phyloP scores from a whole-genome alignment of 768 basidiomycete genomes.

The Termitomyces sp. region DNA sequence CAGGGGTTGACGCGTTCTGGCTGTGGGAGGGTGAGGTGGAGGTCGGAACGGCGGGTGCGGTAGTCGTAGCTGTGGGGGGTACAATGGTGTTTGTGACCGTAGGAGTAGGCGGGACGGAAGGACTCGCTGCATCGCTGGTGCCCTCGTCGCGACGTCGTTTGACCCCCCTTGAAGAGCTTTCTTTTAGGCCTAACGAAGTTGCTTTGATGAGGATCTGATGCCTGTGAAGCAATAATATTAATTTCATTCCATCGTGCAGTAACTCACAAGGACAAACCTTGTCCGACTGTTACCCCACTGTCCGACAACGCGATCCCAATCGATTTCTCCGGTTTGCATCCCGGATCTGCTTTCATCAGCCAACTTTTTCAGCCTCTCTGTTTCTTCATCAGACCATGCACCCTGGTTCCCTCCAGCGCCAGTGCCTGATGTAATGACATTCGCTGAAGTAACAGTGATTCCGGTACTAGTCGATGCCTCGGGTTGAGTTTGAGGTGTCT shows the following conservation, averaged over 20 bases:
- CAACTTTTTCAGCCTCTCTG: constrained; percentile 58
- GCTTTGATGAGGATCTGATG: constrained; percentile 84
- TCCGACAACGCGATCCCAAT: constrained; percentile 75
- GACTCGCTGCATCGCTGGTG: constrained; percentile 24
- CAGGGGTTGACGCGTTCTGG: constrained; percentile 38
- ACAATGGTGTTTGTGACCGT: constrained; percentile 19
- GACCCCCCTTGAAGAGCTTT: constrained; percentile 44
- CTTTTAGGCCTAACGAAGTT: constrained; percentile 72
- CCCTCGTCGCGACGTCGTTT: constrained; percentile 47
- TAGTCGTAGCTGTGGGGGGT: constrained; percentile 14
- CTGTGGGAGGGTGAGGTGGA: constrained; percentile 34
- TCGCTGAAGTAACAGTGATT: constrained; percentile 16
- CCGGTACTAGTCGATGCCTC: constrained; percentile 18
- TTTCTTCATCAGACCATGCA: constrained; percentile 77
- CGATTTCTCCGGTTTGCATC: constrained; percentile 52
- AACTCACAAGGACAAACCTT: constrained; percentile 37
- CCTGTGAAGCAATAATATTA: constrained; percentile 27
- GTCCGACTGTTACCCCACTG: constrained; percentile 74
- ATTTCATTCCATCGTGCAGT: background rate
- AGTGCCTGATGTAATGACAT: constrained; percentile 20
- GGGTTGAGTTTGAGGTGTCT: constrained; percentile 12
- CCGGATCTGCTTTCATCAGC: constrained; percentile 60
- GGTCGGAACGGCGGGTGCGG: constrained; percentile 16
- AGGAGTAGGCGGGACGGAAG: constrained; percentile 29
- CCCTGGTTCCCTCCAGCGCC: constrained; percentile 50